Evolutionary conservation across 768 basidiomycete genomes (phyloP), one percentile per base, ranked within the genome.

Genomic region (Pleurotus djamor): DNA sequence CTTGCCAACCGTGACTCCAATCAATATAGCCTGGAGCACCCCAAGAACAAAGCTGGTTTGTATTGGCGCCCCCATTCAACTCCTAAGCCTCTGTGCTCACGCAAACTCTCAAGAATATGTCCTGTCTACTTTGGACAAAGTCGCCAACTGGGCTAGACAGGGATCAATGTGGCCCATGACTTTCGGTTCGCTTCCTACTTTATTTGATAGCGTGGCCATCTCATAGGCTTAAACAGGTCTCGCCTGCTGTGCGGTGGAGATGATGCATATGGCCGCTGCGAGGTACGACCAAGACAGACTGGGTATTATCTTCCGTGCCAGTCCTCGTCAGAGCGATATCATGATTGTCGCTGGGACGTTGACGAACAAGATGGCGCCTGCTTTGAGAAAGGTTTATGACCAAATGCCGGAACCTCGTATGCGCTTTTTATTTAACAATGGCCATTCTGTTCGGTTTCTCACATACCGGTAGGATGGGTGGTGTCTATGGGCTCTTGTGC

Each of bases 111-210:
- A 61, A 94, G 97, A 99, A 76, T 98, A 98, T 81, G 96, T 98
- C 1, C 79, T 98, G 52, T 94, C 96, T 0, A 96, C 95, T 0
- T 76, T 97, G 57, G 97, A 99, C 79, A 98, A 98, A 76, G 82
- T 98, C 14, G 89, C 89, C 67, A 98, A 98, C 73, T 98, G 97
- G 97, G 96, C 90, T 7, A 80, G 96, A 57, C 96, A 98, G 76
- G 89, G 96, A 60, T 96, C 94, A 43, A 96, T 98, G 87, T 98
- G 97, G 97, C 97, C 97, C 8, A 98, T 98, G 96, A 98, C 96
- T 52, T 96, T 92, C 72, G 94, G 90, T 79, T 58, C 52, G 72
- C 64, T 57, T 9, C 45, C 59, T 45, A n/a, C 54, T 44, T 60
- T 35, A 14, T 34, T 16, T 36, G 38, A 41, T 41, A 41, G 10